These are phyloP conservation scores for Vigna mungo DNA, from an alignment of 306 rosid genomes.

Conservation along the genomic window DNA sequence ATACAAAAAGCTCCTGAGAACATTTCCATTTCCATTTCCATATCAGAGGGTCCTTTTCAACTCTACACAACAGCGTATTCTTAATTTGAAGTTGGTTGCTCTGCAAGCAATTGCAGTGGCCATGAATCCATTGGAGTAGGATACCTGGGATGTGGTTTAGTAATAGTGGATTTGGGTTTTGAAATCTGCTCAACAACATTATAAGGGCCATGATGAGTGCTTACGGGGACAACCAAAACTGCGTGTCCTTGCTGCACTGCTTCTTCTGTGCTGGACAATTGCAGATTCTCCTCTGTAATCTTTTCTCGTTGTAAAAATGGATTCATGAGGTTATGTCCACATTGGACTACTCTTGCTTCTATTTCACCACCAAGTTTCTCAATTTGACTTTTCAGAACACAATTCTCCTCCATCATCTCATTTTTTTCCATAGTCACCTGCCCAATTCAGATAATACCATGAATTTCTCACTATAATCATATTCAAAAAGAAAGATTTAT, in stretches of 20 bases:
- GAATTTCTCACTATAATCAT: background rate
- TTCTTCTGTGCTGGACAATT: constrained; percentile 55
- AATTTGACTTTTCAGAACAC: constrained; percentile 65
- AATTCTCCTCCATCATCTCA: constrained; percentile 80
- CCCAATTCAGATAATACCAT: no score
- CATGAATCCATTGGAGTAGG: constrained; percentile 83
- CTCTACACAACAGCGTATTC: constrained; percentile 35
- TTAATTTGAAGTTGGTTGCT: constrained; percentile 53
- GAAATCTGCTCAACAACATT: constrained; percentile 46
- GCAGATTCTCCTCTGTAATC: constrained; percentile 45
- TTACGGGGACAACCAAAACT: constrained; percentile 65
- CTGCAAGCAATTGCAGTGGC: constrained; percentile 75
- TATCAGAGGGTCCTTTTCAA: background rate
- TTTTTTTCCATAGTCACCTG: constrained; percentile 80
- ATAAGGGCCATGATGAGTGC: constrained; percentile 47
- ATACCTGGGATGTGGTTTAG: constrained; percentile 94
- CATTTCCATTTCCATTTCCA: background rate
- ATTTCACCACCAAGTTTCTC: constrained; percentile 73
- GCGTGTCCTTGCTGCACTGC: constrained; percentile 61
- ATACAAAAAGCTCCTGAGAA: background rate
- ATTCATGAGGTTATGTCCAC: constrained; percentile 67
- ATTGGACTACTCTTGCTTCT: constrained; percentile 54
- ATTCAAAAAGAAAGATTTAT: no score
- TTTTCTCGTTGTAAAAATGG: constrained; percentile 43
- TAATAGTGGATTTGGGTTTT: constrained; percentile 55